Evolutionary conservation across 768 basidiomycete species (phyloP).

Genomic region (Rhizopogon roseolus): DNA sequence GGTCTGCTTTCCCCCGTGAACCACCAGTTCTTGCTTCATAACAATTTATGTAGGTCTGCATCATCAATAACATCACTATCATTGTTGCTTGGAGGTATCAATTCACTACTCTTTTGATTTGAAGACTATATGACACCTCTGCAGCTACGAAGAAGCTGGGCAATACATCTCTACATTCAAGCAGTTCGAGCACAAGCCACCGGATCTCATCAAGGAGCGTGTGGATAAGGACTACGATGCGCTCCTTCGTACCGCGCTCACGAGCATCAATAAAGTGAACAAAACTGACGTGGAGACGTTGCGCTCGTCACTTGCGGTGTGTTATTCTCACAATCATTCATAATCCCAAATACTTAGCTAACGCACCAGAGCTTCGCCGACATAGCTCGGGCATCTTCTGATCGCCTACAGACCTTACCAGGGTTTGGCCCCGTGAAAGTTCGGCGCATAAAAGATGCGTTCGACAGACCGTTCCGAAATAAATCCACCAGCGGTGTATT

Average conservation of each 20-base stretch:
- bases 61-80: conserved; percentile 91
- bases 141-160: conserved; percentile 85
- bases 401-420: conserved; percentile 77
- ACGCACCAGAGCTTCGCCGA: conserved; percentile 72
- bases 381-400: conserved; percentile 67
- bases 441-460: conserved; percentile 83
- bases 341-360: conserved; percentile 3
- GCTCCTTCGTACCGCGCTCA: conserved; percentile 76
- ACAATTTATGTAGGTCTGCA: conserved; percentile 50
- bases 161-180: conserved; percentile 90
- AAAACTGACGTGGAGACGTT: conserved; percentile 97
- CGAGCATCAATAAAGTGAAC: conserved; percentile 89
- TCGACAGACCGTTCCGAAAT: conserved; percentile 83
- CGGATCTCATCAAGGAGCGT: conserved; percentile 92
- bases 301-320: conserved; percentile 85
- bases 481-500: conserved; percentile 47
- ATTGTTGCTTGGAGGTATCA: conserved; percentile 88
- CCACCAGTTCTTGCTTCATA: conserved; percentile 1
- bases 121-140: background rate
- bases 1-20: conserved; percentile 28
- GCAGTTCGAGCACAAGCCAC: conserved; percentile 89
- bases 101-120: background rate
- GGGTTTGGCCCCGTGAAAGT: conserved; percentile 96
- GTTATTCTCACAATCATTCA: conserved; percentile 20
- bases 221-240: conserved; percentile 85